Base-by-base conservation (phyloP, 352 stramenopile species). In the Albugo candida region DNA sequence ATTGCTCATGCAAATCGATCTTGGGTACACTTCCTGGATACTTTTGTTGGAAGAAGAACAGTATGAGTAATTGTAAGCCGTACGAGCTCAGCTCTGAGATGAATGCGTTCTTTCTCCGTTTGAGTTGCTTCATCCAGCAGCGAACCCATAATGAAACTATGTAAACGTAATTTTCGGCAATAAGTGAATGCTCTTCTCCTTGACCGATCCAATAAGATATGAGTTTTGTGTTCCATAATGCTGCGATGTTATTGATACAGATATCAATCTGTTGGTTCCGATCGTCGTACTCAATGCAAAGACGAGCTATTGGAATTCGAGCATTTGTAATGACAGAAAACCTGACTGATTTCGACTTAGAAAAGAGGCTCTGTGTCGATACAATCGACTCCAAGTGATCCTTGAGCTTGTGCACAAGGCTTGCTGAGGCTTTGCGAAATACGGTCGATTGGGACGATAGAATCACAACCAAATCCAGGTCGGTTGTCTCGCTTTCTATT, bases 201-300 rank as follows among this genome's bases (percentile, higher is more conserved):
- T 31, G 24, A 10, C 24, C 24, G 24, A 31, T 31, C 24, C 24
- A 31, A 31, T 31, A 8, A 8, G 24, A 31, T 18, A 83, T 52
- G 10, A 91, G 65, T 41, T 67, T 58, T 17, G 74, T 81, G 55
- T 91, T 91, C 72, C 70, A 91, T 11, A 91, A 49, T 14, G 77
- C 74, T 3, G 77, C 43, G n/a, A 79, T 19, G 51, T 91, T 91
- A 55, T 91, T 91, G 44, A 91, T 57, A 27, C 71, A 87, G 4
- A 91, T 45, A 42, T 91, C 77, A 37, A 75, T 83, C 24, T 59
- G 54, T 31, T 31, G 24, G 24, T 31, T 31, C 8, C 24, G 24
- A 8, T 31, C 8, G 8, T 31, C 24, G 24, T 31, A 31, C 24
- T 31, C 24, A 10, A 31, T 31, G 3, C 24, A 31, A 31, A 31